Conservation (phyloP, 78 protist species). For the Dictyostelium capitatum region DNA sequence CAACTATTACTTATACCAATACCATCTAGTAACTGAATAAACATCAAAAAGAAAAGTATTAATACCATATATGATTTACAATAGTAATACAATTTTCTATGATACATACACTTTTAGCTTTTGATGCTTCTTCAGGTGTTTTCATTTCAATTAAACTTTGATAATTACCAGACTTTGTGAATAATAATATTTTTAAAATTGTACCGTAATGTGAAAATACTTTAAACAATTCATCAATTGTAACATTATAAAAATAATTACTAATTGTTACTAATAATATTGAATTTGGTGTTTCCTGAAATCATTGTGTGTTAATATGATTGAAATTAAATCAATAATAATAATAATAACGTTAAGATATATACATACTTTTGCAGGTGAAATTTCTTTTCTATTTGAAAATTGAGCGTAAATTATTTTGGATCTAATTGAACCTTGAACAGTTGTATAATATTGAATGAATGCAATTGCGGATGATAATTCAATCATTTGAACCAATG, state of each 20-base stretch:
- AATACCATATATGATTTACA: not conserved
- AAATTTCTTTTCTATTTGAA: constrained; percentile 74
- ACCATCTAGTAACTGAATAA: constrained; percentile 71
- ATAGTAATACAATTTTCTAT: not conserved
- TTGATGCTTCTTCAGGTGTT: constrained; percentile 37
- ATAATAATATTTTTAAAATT: constrained; percentile 81
- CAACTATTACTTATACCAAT: constrained; percentile 82
- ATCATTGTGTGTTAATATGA: not conserved
- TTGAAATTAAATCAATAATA: not conserved
- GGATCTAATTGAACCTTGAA: constrained; percentile 58
- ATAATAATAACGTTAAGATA: not conserved
- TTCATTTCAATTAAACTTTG: constrained; percentile 80
- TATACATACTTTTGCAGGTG: constrained; percentile 40
- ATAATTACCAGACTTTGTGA: constrained; percentile 77
- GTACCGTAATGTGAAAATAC: constrained; percentile 82
- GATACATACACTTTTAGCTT: constrained; percentile 55
- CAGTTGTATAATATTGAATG: constrained; percentile 65
- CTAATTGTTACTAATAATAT: constrained; percentile 82
- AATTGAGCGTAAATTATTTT: constrained; percentile 60
- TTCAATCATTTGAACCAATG: constrained; percentile 60
- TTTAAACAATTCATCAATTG: constrained; percentile 83
- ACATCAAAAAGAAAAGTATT: not conserved
- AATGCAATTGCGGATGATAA: constrained; percentile 28
- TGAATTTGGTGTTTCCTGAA: constrained; percentile 75
- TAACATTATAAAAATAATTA: constrained; percentile 85